phyloP scores from a whole-genome alignment of 352 stramenopile genomes.

The Phytophthora pini region DNA sequence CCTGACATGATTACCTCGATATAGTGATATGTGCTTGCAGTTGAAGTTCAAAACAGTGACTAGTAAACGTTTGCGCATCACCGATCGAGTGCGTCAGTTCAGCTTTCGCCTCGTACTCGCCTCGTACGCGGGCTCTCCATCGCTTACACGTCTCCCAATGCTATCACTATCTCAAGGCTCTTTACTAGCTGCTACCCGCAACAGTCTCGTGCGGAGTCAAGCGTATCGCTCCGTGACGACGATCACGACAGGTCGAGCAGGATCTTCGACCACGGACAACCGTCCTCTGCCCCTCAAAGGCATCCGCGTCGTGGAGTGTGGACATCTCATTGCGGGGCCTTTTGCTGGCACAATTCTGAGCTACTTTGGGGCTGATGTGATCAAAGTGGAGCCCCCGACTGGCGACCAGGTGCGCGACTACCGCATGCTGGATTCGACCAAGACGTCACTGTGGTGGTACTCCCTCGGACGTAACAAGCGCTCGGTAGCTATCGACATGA shows the following conservation, averaged over 20 bases:
- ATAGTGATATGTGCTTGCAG: conserved; percentile 17
- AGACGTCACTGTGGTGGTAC: conserved; percentile 91
- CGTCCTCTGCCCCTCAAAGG: conserved; percentile 65
- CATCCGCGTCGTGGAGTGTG: conserved; percentile 81
- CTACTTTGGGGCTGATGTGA: conserved; percentile 92
- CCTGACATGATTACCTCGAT: background rate
- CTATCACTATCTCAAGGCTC: conserved; percentile 11
- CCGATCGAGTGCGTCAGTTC: conserved; percentile 19
- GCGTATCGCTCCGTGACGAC: conserved; percentile 44
- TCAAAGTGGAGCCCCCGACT: conserved; percentile 89
- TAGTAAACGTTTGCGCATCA: conserved; percentile 29
- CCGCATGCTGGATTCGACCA: conserved; percentile 70
- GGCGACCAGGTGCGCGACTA: conserved; percentile 87
- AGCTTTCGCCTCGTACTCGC: conserved; percentile 6
- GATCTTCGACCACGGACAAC: conserved; percentile 19
- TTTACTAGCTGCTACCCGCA: conserved; percentile 15
- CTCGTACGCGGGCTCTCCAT: background rate
- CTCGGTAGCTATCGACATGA: conserved; percentile 85
- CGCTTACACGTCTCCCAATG: conserved; percentile 13
- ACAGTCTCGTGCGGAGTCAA: conserved; percentile 5
- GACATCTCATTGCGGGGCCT: conserved; percentile 80
- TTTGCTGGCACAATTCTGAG: conserved; percentile 86
- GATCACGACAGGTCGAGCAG: conserved; percentile 22
- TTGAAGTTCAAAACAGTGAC: conserved; percentile 42
- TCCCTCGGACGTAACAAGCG: conserved; percentile 90